Conservation (phyloP, 2,329 filamentous ascomycete species). For the Xylaria digitata region DNA sequence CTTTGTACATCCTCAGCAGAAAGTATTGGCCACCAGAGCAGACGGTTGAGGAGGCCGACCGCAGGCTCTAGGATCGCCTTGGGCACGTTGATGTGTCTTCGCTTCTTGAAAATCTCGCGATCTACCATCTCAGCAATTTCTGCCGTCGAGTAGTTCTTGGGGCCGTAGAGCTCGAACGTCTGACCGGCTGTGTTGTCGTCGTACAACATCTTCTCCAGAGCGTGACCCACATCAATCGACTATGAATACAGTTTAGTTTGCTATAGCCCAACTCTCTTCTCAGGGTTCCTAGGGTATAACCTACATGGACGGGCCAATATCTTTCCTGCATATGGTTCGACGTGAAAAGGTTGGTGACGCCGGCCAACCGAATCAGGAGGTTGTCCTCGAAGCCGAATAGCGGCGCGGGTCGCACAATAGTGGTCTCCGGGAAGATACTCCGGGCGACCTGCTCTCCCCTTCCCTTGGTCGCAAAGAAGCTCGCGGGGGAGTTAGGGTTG, state of each 20-base stretch:
- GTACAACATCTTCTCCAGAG: conserved; percentile 88
- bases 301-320: conserved; percentile 90
- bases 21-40: conserved; percentile 88
- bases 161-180: conserved; percentile 94
- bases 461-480: conserved; percentile 93
- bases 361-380: conserved; percentile 86
- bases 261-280: not conserved
- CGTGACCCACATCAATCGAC: conserved; percentile 89
- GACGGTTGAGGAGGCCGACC: conserved; percentile 79
- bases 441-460: conserved; percentile 85
- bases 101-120: conserved; percentile 89
- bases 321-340: conserved; percentile 93
- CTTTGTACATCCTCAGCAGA: conserved; percentile 89
- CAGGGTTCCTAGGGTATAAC: conserved; percentile 44
- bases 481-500: conserved; percentile 79
- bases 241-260: conserved; percentile 50
- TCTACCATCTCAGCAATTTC: conserved; percentile 91
- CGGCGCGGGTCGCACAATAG: conserved; percentile 92
- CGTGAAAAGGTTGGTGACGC: conserved; percentile 83
- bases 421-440: conserved; percentile 94
- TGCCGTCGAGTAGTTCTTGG: conserved; percentile 88
- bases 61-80: conserved; percentile 81
- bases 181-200: conserved; percentile 91
- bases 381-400: conserved; percentile 96
- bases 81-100: conserved; percentile 91